Base-by-base conservation (phyloP, 2,329 filamentous ascomycete species). In the Penicillium sp. region DNA sequence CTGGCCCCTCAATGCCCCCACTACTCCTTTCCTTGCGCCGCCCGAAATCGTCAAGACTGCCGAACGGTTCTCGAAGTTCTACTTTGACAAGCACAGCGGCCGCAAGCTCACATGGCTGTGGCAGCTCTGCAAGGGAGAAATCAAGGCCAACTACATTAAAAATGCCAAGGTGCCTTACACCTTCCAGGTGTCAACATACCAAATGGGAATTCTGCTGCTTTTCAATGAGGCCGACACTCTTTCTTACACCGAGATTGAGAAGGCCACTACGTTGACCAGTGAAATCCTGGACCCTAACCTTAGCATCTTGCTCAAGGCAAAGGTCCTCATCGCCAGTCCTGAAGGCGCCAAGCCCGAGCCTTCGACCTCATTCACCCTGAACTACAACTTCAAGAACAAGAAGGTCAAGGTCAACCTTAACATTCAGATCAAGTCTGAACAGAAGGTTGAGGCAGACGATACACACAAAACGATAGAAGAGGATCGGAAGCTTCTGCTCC, bases 401-500 rank as follows among this genome's bases (percentile, higher is more conserved):
- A 99, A 97, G 81, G 87, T 97, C 65, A 92, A 96, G 69, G 88
- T 97, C 66, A 99, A 99, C 70, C 81, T 99, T 50, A 99, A 99
- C 74, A 88, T 97, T 50, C 88, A 87, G 53, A 92, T 96, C 77
- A 93, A 96, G 78, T 89, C 92, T 32, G 95, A 99, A 77, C 88
- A 93, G 70, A 97, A 97, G 82, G 90, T 94, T 60, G 94, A 99
- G 74, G 89, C 92, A 61, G 92, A 91, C 58, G 94, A 99, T 71
- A 99, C 94, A 6, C 96, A 97, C 81, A 99, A 99, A 85, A 97
- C 92, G 3, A 97, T 99, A 65, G 94, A 99, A 78, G 94, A 99
- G 76, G 94, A 99, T 73, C 85, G 94, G 58, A 97, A 97, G 77
- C 81, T 99, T 57, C 84, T 99, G 55, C 89, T 97, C 71, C 94